Evolutionary conservation across 2,329 filamentous ascomycete genomes (phyloP).

Genomic region (Plenodomus biglobosus): DNA sequence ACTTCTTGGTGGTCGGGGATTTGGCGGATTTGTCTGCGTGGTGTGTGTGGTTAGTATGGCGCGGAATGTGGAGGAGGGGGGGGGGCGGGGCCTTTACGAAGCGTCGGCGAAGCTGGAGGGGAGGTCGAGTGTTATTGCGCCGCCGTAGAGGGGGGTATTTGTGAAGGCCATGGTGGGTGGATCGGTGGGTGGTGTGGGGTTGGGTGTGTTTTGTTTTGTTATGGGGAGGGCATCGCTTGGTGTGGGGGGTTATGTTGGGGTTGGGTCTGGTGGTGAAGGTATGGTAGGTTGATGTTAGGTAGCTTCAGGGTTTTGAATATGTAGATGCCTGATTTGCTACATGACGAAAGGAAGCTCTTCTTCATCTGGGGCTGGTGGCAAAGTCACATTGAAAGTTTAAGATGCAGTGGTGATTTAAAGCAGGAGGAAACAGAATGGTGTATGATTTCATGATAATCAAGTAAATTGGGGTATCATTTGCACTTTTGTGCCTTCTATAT

Average conservation of each 20-base stretch:
- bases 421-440: no score
- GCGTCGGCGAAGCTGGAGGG: conserved; percentile 71
- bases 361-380: no score
- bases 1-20: conserved; percentile 90
- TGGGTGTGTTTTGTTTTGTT: conserved; percentile 5
- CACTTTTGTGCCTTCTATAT: conserved; percentile 29
- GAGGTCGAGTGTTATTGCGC: conserved; percentile 69
- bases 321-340: conserved; percentile 25
- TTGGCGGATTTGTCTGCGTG: conserved; percentile 66
- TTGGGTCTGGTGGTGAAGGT: no score
- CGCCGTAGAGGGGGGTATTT: conserved; percentile 67
- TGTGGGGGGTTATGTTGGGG: conserved; percentile 27
- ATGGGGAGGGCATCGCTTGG: conserved; percentile 11
- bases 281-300: conserved; percentile 28
- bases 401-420: no score
- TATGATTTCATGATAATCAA: not conserved
- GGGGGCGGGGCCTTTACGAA: conserved; percentile 55
- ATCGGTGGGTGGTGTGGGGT: not conserved
- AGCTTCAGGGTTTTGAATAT: conserved; percentile 34
- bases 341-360: not conserved
- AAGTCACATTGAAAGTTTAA: no score
- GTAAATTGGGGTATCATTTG: conserved; percentile 37
- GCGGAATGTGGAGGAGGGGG: conserved; percentile 12
- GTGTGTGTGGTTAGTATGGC: conserved; percentile 8
- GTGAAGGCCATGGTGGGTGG: conserved; percentile 51